phyloP scores from a whole-genome alignment of 2,329 filamentous ascomycete genomes.

The Bretziella fagacearum region DNA sequence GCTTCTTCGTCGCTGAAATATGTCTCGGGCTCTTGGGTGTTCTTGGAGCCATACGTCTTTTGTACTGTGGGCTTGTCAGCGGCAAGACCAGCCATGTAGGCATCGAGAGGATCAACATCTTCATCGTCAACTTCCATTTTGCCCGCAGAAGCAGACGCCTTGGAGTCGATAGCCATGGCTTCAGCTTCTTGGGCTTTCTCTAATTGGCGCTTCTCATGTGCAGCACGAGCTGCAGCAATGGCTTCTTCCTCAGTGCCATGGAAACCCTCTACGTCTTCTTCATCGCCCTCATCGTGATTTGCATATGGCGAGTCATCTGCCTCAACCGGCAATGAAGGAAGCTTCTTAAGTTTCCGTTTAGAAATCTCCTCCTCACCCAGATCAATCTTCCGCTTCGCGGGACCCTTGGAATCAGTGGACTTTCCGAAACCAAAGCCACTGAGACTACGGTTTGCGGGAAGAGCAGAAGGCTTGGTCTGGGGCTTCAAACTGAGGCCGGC shows the following conservation, averaged over 20 bases:
- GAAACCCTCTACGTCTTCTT: conserved; percentile 60
- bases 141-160: conserved; percentile 21
- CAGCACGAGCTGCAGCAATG: conserved; percentile 67
- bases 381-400: conserved; percentile 58
- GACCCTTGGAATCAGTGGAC: conserved; percentile 43
- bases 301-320: conserved; percentile 43
- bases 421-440: conserved; percentile 74
- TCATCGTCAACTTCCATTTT: conserved; percentile 41
- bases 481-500: conserved; percentile 6
- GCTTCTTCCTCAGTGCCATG: conserved; percentile 75
- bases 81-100: conserved; percentile 73
- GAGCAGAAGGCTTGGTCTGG: conserved; percentile 30
- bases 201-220: conserved; percentile 60
- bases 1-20: conserved; percentile 80
- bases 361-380: conserved; percentile 80
- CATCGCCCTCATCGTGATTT: conserved; percentile 50
- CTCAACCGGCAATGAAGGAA: conserved; percentile 59
- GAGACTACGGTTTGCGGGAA: conserved; percentile 51
- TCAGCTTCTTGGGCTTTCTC: conserved; percentile 21
- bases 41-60: conserved; percentile 22
- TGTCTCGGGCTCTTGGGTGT: conserved; percentile 55
- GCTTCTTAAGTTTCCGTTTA: conserved; percentile 75
- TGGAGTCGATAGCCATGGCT: conserved; percentile 16
- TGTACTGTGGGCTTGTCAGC: conserved; percentile 23
- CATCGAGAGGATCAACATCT: conserved; percentile 73